Evolutionary conservation across 106 monocot species (phyloP), one percentile per base, ranked within the genome.

Genomic region (Dioscorea zingiberensis): DNA sequence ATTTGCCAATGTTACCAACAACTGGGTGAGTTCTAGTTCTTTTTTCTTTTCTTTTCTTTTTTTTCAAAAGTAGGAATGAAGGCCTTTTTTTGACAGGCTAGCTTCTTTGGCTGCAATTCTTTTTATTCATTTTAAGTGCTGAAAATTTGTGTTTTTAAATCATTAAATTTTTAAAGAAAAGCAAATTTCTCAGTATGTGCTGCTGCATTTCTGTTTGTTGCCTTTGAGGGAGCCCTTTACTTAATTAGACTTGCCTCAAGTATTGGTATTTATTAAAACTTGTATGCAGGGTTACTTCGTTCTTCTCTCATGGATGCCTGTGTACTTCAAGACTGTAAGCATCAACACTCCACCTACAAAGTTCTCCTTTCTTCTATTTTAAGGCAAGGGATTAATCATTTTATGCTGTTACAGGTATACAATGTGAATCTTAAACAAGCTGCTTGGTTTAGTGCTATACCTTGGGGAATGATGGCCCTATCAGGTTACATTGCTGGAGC

Each of bases 381-480:
- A 23, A 7, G 14, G 25, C 18, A 17, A 55, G 73, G 22, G 29
- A n/a, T 46, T 27, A 26, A 19, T 21, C 12, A 56, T 21, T 47
- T 14, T 30, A n/a, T 19, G 21, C 27, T n/a, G 15, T 16, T 2
- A 70, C 47, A 94, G 94, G 94, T 95, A 12, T 95, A 87, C 65
- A 59, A 74, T 70, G 94, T 90, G 69, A 91, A 95, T 54, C 63
- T 95, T 27, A 95, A 88, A 72, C 85, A 90, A 79, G 94, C 94
- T 28, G 94, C 94, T 2, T 95, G 94, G 94, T 91, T 95, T 76
- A 95, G 94, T 70, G 87, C 94, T 27, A 62, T 83, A 55, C 94
- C 94, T 15, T 94, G 90, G 90, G 90, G 69, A 60, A 55, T 90
- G 19, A 94, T 94, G 94, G 94, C 94, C 47, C 2, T 90, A 29